Base-by-base conservation (phyloP, 129 eudicot genomes). In the Chrysanthemum lavandulifolium region DNA sequence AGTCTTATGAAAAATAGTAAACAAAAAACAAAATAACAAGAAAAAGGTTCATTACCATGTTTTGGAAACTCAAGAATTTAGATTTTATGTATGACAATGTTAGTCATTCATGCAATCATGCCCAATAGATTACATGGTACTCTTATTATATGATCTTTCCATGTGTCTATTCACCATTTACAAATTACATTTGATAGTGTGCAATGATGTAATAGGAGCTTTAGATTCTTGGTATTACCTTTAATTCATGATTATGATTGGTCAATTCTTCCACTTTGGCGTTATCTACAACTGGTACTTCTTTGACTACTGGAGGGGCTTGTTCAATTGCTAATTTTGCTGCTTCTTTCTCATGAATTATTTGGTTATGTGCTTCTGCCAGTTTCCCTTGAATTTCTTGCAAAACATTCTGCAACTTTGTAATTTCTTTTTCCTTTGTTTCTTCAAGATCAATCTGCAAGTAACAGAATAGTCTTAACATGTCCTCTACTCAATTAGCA, bases 241-340 rank as follows among this genome's bases (percentile, higher is more conserved):
- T 84, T 52, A 88, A 78, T 80, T 91, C 84, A 33, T 84, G 82
- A 73, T 91, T 91, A 65, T 84, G 83, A 76, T 59, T 76, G 68
- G 86, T 84, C 83, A 91, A 67, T 81, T 83, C 82, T 82, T 91
- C 96, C 84, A 91, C 77, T 80, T 82, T 86, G 47, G 88, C 77
- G 78, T 82, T 82, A 79, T 91, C 92, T 47, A 89, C 59, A 53
- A 93, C 83, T 31, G 90, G 90, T 62, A 88, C 94, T 84, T 89
- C 98, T 77, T 82, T 88, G 72, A 94, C 86, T 72, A 94, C 97
- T 48, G 98, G 98, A 40, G 96, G 98, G 60, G 98, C 97, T 82
- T 87, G 87, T 78, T 90, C 98, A 65, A 94, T 90, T 67, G 99
- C 99, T 76, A 79, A 64, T 81, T 79, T 94, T 79, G 99, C 97